These are phyloP conservation scores for Neopestalotiopsis rosae DNA, from an alignment of 2,329 filamentous ascomycete species.

Conservation along the genomic window DNA sequence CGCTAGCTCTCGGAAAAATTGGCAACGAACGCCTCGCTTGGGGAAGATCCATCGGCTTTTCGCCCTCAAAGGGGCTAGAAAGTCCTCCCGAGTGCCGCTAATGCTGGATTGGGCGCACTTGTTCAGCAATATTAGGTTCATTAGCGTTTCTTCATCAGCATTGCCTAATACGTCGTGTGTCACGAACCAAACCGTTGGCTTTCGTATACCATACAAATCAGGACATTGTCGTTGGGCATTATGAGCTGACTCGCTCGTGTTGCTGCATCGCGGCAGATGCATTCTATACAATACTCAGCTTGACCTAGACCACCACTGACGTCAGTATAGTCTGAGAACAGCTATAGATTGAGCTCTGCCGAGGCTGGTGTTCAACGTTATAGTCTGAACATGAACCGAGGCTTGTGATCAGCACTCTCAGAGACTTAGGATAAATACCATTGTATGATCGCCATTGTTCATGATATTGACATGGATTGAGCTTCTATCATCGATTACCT, in stretches of 20 bases:
- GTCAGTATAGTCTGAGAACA: not conserved
- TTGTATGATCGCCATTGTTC: not conserved
- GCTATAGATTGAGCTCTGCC: not conserved
- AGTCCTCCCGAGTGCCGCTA: not conserved
- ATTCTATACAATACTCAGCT: not conserved
- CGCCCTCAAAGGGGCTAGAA: not conserved
- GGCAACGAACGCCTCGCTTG: not conserved
- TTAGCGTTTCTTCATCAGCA: not conserved
- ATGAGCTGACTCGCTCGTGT: not conserved
- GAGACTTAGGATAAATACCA: not conserved
- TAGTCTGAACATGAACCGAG: not conserved
- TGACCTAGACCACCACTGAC: not conserved
- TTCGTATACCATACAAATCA: not conserved
- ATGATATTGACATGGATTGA: not conserved
- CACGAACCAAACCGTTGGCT: not conserved
- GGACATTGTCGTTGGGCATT: not conserved
- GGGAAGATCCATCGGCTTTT: not conserved
- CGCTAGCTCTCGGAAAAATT: not conserved
- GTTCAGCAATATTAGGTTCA: not conserved
- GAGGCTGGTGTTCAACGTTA: not conserved
- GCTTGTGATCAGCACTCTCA: not conserved
- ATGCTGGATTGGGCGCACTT: not conserved
- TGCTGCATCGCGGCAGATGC: not conserved
- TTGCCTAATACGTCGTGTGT: not conserved
- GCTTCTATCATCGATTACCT: not conserved